Percentiles rank a stretch among this genome's conserved stretches.
Conservation (phyloP, 1,284 basidiomycete species). For the Fomes fomentarius region DNA sequence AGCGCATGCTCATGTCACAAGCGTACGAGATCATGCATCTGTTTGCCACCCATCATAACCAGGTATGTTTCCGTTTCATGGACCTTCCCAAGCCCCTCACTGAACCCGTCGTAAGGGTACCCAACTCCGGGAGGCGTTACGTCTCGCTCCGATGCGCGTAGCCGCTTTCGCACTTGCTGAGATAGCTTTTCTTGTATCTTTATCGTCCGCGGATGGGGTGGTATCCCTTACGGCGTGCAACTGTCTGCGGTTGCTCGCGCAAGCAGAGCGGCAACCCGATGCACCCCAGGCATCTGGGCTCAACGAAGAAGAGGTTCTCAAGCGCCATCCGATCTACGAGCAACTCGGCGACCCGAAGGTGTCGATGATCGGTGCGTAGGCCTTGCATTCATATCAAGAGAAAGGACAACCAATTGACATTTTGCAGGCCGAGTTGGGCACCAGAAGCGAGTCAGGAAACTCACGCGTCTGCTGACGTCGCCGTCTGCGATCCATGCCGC, state of each 20-base stretch:
- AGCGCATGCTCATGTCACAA: slow-evolving; percentile 69
- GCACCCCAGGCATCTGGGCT: slow-evolving; percentile 52
- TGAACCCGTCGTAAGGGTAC: not conserved
- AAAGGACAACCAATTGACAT: not conserved
- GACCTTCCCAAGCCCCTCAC: not conserved
- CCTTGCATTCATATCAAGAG: no score
- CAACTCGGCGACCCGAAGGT: slow-evolving; percentile 76
- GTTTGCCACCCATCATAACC: slow-evolving; percentile 48
- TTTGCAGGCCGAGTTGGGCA: slow-evolving; percentile 68
- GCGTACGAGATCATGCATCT: slow-evolving; percentile 61
- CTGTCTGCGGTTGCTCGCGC: slow-evolving; percentile 66
- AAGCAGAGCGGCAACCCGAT: slow-evolving; percentile 62
- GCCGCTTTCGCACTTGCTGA: slow-evolving; percentile 69
- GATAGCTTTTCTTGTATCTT: slow-evolving; percentile 68
- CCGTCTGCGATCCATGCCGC: slow-evolving; percentile 70
- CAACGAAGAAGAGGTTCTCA: slow-evolving; percentile 63
- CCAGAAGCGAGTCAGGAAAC: slow-evolving; percentile 79
- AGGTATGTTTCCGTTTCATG: slow-evolving; percentile 40
- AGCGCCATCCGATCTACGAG: slow-evolving; percentile 74
- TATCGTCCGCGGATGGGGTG: slow-evolving; percentile 67
- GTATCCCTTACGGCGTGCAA: slow-evolving; percentile 71
- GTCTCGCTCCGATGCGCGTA: slow-evolving; percentile 46
- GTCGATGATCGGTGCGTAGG: slow-evolving; percentile 62
- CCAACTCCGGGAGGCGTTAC: slow-evolving; percentile 46
- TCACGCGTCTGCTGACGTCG: slow-evolving; percentile 65